These are phyloP conservation scores for Sphaceloma murrayae DNA, from an alignment of 2,329 filamentous ascomycete genomes.

Conservation along the genomic window DNA sequence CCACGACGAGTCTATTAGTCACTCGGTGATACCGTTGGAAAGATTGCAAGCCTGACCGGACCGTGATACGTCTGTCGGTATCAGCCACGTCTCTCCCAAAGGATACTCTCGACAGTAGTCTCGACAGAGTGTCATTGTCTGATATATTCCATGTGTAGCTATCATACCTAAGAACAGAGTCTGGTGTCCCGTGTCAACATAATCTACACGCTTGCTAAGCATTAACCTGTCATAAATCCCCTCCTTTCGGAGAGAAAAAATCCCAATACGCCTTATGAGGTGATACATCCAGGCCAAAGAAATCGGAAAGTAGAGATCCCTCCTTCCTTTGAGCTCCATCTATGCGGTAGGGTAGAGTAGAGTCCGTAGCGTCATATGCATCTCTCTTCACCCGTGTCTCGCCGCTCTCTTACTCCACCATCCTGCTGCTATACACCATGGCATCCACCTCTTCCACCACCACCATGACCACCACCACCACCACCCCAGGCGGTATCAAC, in stretches of 20 bases:
- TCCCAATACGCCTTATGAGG: slow-evolving; percentile 9
- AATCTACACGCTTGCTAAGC: slow-evolving; percentile 8
- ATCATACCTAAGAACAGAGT: slow-evolving; percentile 14
- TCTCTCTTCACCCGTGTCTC: no score
- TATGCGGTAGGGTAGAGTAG: slow-evolving; percentile 5
- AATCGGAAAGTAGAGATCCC: slow-evolving; percentile 7
- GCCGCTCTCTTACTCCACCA: no score
- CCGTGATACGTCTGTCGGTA: no score
- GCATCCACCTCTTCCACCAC: no score
- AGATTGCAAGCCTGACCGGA: no score
- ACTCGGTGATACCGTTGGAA: no score
- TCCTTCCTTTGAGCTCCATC: neutral
- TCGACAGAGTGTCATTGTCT: neutral
- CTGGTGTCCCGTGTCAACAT: slow-evolving; percentile 5
- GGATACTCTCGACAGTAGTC: no score
- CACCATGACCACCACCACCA: neutral
- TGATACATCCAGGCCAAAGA: slow-evolving; percentile 6
- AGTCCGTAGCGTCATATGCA: no score
- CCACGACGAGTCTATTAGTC: no score
- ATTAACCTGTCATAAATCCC: neutral
- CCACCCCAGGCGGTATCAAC: neutral
- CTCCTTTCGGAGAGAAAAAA: neutral
- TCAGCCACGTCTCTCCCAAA: no score
- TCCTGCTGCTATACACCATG: no score
- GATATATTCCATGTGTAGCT: neutral